A percentile compares a stretch with the other conserved stretches of the same genome.
These are phyloP conservation scores for Termitomyces sp. DNA, from an alignment of 768 basidiomycete species.

Conservation along the genomic window DNA sequence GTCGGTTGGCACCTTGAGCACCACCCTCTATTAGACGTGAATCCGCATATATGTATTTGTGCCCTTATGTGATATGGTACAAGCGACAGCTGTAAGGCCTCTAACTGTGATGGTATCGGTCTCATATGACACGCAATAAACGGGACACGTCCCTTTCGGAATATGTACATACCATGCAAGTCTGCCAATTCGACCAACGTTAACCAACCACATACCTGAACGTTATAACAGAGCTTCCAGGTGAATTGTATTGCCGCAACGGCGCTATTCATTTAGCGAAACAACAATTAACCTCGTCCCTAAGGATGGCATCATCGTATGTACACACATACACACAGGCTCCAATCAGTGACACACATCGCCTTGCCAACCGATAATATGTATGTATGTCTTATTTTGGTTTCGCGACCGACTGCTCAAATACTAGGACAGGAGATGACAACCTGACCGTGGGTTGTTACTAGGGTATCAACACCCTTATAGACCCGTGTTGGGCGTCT, in stretches of 20 bases:
- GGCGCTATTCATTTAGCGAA: background rate
- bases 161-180: too few species aligned
- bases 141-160: background rate
- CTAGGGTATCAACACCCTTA: constrained; percentile 38
- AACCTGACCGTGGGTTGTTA: constrained; percentile 55
- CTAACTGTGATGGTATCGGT: constrained; percentile 12
- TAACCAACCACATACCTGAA: too few species aligned
- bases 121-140: constrained; percentile 4
- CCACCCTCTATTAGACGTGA: background rate
- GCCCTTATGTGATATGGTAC: constrained; percentile 7
- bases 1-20: background rate
- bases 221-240: background rate
- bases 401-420: constrained; percentile 30
- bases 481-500: constrained; percentile 23
- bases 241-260: background rate
- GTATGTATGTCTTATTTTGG: constrained; percentile 33
- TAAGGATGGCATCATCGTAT: constrained; percentile 14
- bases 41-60: too few species aligned
- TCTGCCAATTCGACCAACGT: too few species aligned
- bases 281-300: background rate
- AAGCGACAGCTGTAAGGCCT: constrained; percentile 6
- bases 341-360: constrained; percentile 32
- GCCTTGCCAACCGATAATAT: constrained; percentile 58
- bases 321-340: background rate
- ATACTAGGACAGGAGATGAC: constrained; percentile 42